Base-by-base conservation (phyloP, 805 yeast genomes). In the Starmerella vitae region DNA sequence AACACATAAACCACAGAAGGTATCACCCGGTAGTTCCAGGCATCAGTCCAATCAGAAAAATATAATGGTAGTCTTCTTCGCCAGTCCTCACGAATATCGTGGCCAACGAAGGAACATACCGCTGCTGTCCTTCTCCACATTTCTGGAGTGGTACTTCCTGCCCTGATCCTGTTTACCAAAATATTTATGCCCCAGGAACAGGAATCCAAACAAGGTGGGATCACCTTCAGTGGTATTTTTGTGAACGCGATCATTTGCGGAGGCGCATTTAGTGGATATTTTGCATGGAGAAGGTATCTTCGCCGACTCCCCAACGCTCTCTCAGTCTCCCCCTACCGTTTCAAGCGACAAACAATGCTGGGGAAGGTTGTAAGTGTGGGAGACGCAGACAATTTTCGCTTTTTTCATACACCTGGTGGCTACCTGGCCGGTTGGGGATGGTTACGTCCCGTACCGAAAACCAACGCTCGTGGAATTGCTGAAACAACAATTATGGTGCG, bases 401-500 rank as follows among this genome's bases (percentile, higher is more conserved):
- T 91, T 47, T 91, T 67, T 54, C 98, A 91, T 56, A 75, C 93
- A 0, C 98, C 98, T 0, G 97, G 97, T 3, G 97, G 98, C 0
- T 44, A 67, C 0, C 51, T 76, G 1, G 72, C 78, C 2, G 98
- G 98, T 0, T 91, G 98, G 98, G 86, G 93, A 10, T 82, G 94
- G 94, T 54, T 82, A 19, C 63, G 98, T 25, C 48, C 57, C 10
- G 64, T 73, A 0, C 97, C 97, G 0, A 58, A 61, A 9, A 59
- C 68, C 5, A 69, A 70, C 51, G 57, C 40, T 51, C 69, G 61
- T 34, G 68, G 58, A 41, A 54, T 51, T 28, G 72, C 74, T 45
- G 71, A 71, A 44, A 66, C 76, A 47, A 91, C 98, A 0, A 63
- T 91, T 27, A 76, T 78, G 58, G 72, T 91, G 4, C 66, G 98